Evolutionary conservation across 2,329 filamentous ascomycete species (phyloP).

Genomic region (Dothidotthia symphoricarpi): DNA sequence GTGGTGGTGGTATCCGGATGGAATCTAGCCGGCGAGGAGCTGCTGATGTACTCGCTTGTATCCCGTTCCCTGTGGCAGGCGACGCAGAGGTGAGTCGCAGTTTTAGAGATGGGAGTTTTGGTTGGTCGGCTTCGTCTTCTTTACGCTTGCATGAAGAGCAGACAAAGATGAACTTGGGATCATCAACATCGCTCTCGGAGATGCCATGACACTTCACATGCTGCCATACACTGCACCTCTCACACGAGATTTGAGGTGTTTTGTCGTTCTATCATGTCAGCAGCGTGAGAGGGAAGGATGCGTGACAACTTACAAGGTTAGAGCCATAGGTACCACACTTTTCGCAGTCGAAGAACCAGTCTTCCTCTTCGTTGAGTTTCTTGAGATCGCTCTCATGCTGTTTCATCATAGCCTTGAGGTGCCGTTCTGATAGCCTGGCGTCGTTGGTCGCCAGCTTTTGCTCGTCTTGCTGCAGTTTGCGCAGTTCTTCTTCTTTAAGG

Average conservation of each 20-base stretch:
- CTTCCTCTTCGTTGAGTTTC: slow-evolving; percentile 67
- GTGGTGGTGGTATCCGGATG: slow-evolving; percentile 23
- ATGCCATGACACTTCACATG: slow-evolving; percentile 91
- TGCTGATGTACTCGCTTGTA: slow-evolving; percentile 18
- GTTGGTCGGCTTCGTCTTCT: slow-evolving; percentile 60
- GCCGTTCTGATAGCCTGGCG: slow-evolving; percentile 69
- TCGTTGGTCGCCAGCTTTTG: slow-evolving; percentile 51
- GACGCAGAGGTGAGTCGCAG: slow-evolving; percentile 56
- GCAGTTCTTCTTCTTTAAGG: slow-evolving; percentile 80
- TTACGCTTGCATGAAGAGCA: slow-evolving; percentile 74
- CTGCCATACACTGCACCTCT: slow-evolving; percentile 93
- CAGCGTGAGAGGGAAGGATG: background rate
- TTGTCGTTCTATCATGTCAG: slow-evolving; percentile 69
- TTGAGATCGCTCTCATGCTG: slow-evolving; percentile 74
- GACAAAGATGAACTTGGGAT: slow-evolving; percentile 75
- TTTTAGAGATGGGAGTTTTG: slow-evolving; percentile 62
- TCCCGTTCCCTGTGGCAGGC: slow-evolving; percentile 29
- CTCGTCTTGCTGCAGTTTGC: slow-evolving; percentile 73
- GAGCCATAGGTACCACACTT: slow-evolving; percentile 86
- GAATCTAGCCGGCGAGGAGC: slow-evolving; percentile 16
- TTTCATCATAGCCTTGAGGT: slow-evolving; percentile 78
- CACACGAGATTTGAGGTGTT: slow-evolving; percentile 88
- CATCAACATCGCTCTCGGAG: slow-evolving; percentile 71
- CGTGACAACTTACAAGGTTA: slow-evolving; percentile 55
- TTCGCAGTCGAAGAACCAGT: slow-evolving; percentile 92